Evolutionary conservation across 176 grass and related monocot species (phyloP), one percentile per base, ranked within the genome.

Genomic region (Echinochloa phyllopogon): DNA sequence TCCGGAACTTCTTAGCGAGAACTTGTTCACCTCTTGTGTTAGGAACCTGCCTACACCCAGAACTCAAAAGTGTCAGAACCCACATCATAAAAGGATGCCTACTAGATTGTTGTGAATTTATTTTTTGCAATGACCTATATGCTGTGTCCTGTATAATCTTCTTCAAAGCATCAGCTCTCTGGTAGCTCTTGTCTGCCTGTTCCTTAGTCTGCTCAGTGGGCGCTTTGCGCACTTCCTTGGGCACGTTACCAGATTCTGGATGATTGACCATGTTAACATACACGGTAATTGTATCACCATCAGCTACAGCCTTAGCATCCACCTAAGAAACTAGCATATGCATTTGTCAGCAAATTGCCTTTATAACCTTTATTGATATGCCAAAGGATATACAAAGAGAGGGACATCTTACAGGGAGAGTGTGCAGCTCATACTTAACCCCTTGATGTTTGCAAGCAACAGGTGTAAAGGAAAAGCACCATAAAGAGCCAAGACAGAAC

Each of bases 271-370:
- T 49, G 75, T 78, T 81, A 23, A 93, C 91, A 71, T 94, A 93
- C 50, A 98, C 91, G 0, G 89, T 94, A 48, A 98, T 80, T 0
- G 96, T 98, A 61, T 98, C 96, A 5, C 96, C 96, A 0, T 98
- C 93, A 0, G 80, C 74, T 43, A 98, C 88, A 77, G 82, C 77
- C 45, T 88, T 94, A 4, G 67, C 69, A 77, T 98, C 89, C 59
- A 98, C 91, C 95, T 95, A 86, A 67, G 24, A 78, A 65, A 74
- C 21, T 84, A 80, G 21, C 27, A 33, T 4, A 20, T 2, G 15
- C 6, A 82, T 24, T 8, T 85, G 16, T 88, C 20, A 84, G 43
- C 2, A 27, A 36, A 21, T 39, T 15, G 0, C 13, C 0, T 45
- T 36, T 1, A 21, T 39, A 10, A 0, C 13, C 0, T 45, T 36